These are phyloP conservation scores for Cydonia oblonga DNA, from an alignment of 331 rosid genomes.

Conservation along the genomic window DNA sequence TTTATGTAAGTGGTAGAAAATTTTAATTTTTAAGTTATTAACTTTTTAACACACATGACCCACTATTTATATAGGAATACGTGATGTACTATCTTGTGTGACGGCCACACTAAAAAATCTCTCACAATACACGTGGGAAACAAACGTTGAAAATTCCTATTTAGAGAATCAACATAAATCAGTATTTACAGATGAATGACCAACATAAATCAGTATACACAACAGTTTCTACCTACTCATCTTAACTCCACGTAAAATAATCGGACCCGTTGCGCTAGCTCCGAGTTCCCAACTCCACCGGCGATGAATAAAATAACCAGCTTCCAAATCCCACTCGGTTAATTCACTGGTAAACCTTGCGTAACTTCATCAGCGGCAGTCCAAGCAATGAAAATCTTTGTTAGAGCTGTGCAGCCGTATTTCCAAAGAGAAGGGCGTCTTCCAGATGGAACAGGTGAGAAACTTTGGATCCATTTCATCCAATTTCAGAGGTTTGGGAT, in stretches of 20 bases:
- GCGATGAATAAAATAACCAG: not conserved
- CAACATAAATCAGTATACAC: not conserved
- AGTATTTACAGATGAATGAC: not conserved
- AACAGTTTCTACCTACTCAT: not conserved
- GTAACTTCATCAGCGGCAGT: not conserved
- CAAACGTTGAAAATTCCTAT: not conserved
- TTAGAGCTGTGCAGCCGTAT: not conserved
- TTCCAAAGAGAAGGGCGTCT: not conserved
- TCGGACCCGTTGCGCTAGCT: not conserved
- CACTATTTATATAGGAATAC: too few relatives aligned
- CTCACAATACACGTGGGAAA: not conserved
- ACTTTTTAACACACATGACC: too few relatives aligned
- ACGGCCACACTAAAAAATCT: too few relatives aligned
- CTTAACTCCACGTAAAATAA: not conserved
- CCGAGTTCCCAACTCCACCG: too few relatives aligned
- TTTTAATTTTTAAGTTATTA: too few relatives aligned
- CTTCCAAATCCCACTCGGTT: not conserved
- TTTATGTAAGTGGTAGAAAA: too few relatives aligned
- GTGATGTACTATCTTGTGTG: too few relatives aligned
- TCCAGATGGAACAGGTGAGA: not conserved
- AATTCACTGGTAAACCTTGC: not conserved
- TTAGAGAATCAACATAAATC: not conserved
- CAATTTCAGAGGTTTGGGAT: slow-evolving; percentile 7
- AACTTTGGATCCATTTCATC: slow-evolving; percentile 10
- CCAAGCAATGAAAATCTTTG: not conserved